Evolutionary conservation across 225 moss, liverwort and hornwort genomes (phyloP), one percentile per base, ranked within the genome.

Genomic region (Neckera pumila): DNA sequence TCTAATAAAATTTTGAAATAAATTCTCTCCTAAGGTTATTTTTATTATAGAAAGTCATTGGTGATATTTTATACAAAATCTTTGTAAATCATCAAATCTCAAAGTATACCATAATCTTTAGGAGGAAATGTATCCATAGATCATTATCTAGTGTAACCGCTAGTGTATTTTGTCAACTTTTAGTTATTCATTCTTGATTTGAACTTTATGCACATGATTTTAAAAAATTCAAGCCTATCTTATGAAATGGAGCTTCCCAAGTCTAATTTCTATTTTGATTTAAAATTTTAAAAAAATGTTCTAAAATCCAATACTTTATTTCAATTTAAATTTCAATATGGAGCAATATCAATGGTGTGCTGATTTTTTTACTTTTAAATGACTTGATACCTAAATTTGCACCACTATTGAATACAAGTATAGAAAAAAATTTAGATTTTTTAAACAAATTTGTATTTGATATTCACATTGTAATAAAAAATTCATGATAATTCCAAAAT

Each of bases 221-320:
- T 6, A 16, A 53, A 53, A 53, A 16, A 16, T 66, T 20, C 2
- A 2, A 36, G 6, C 3, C 6, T 36, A 66, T n/a, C 21, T 67
- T 1, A 69, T 22, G 1, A 38, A 69, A 22, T 69, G 7, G 38
- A 69, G 22, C 7, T n/a, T n/a, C n/a, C n/a, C n/a, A n/a, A n/a
- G n/a, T n/a, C 17, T n/a, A 21, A n/a, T 38, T 38, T 69, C 3
- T 69, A 38, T 20, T n/a, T 7, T 20, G 20, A 69, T 38, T n/a
- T 10, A 2, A 4, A 2, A 6, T 10, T 5, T 36, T 11, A 1
- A 3, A n/a, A 67, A n/a, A n/a, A n/a, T n/a, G 4, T 67, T 2
- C 20, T 22, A 22, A 13, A 22, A 7, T 10, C 38, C 12, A 69
- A 69, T 22, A 69, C 0, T 21, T 67, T n/a, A 21, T 66, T 36